These are phyloP conservation scores for Xylaria sp. DNA, from an alignment of 2,329 filamentous ascomycete species.

Conservation along the genomic window DNA sequence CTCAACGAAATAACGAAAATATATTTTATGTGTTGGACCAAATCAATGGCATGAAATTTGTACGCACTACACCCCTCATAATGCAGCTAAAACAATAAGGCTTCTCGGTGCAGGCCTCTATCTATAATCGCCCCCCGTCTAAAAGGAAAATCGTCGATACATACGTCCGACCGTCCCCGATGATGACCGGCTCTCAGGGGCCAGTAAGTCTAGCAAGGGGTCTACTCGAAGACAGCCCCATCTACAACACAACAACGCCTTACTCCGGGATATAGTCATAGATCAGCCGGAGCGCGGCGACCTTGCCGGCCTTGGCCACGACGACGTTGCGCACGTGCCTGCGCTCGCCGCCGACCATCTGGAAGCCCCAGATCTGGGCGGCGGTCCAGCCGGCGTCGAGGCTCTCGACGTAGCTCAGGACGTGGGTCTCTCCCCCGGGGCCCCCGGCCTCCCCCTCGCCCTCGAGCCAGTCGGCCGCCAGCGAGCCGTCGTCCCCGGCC, in stretches of 20 bases:
- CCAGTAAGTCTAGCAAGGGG: neutral
- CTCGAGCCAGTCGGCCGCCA: conserved; percentile 61
- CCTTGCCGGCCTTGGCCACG: conserved; percentile 50
- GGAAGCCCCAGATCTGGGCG: conserved; percentile 64
- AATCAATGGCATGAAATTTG: too few relatives aligned
- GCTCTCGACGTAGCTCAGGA: conserved; percentile 66
- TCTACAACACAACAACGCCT: neutral
- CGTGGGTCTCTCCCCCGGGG: conserved; percentile 61
- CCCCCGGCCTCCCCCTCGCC: conserved; percentile 54
- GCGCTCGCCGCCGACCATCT: conserved; percentile 55
- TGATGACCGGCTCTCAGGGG: too few relatives aligned
- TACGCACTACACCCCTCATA: too few relatives aligned
- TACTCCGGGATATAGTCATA: conserved; percentile 52
- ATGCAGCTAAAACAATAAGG: too few relatives aligned
- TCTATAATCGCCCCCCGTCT: too few relatives aligned
- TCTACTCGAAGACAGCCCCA: neutral
- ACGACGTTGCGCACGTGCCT: conserved; percentile 57
- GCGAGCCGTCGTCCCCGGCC: conserved; percentile 61
- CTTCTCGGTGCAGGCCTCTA: too few relatives aligned
- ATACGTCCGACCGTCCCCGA: too few relatives aligned
- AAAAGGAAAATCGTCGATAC: too few relatives aligned
- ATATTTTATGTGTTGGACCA: too few relatives aligned
- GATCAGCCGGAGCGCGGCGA: conserved; percentile 53
- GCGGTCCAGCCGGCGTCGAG: conserved; percentile 57
- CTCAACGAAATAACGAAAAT: conserved; percentile 7